Evolutionary conservation across 164 flowering plant species (phyloP), one percentile per base, ranked within the genome.

Genomic region (Tinospora cordifolia): DNA sequence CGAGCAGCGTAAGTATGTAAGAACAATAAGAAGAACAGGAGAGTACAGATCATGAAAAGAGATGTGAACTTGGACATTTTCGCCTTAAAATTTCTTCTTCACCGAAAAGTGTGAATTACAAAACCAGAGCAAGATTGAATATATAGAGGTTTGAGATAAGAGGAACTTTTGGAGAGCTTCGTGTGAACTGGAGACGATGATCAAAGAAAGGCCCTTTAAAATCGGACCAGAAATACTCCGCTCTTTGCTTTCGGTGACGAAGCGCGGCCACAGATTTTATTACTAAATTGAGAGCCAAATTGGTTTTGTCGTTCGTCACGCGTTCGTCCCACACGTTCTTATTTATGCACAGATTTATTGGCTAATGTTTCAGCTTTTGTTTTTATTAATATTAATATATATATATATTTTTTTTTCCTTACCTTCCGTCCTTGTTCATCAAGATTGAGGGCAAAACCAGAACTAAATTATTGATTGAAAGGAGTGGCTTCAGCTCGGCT

Each of bases 1-100:
- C 83, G 74, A 27, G 83, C 75, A 1, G 83, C 76, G 2, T 14
- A 64, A 10, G 83, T 44, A 17, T 30, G 36, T 30, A 4, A 30
- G 36, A 30, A 30, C 36, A 74, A 49, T 0, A 75, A 71, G 65
- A 76, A 63, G 72, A 71, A 68, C 51, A 81, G 75, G 34, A 74
- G 70, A 41, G 78, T 74, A 59, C 75, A 62, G 58, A 76, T 30
- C 40, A 71, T 40, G 60, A 76, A 57, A 22, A 74, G 30, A 39
- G 73, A 4, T 13, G 40, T 15, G 9, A 58, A 19, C 36, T 71
- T 79, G 0, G 79, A 59, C 82, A 75, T 74, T 22, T 62, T 71
- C 39, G 17, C 8, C 36, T 11, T 24, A 22, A n/a, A 40, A 49
- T 47, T 54, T 21, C 26, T 54, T 21, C 26, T 21, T 24, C 54